A percentile compares a stretch with the other conserved stretches of the same genome.
Evolutionary conservation across 1,139 yeast genomes (phyloP).

Genomic region (Candida labiduridarum): DNA sequence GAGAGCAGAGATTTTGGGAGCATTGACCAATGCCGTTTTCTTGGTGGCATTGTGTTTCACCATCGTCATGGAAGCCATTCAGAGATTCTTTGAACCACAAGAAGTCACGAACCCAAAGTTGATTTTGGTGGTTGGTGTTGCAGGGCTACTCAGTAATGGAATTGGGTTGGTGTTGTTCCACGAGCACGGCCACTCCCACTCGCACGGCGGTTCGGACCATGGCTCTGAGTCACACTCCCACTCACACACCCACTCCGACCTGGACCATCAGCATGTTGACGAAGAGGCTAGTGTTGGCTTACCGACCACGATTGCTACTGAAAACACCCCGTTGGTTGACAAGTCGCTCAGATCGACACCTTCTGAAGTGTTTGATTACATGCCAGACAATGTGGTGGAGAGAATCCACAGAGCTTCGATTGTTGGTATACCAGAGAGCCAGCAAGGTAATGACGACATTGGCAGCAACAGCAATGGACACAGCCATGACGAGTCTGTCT

Average conservation of each 20-base stretch:
- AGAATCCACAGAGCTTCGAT: constrained; percentile 22
- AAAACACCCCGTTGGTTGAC: constrained; percentile 16
- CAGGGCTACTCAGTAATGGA: constrained; percentile 81
- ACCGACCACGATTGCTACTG: constrained; percentile 10
- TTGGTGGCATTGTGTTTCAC: constrained; percentile 89
- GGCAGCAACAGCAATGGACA: not conserved
- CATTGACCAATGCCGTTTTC: constrained; percentile 90
- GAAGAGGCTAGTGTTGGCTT: too few relatives aligned
- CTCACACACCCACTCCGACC: constrained; percentile 5
- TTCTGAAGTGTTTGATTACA: constrained; percentile 33
- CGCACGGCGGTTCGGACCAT: constrained; percentile 11
- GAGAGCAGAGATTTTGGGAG: constrained; percentile 93
- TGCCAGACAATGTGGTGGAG: constrained; percentile 44
- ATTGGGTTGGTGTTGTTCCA: constrained; percentile 87
- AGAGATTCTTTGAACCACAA: constrained; percentile 81
- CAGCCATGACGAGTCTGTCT: too few relatives aligned
- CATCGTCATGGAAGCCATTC: constrained; percentile 89
- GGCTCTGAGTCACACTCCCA: constrained; percentile 25
- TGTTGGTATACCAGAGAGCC: not conserved
- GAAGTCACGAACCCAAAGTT: constrained; percentile 78
- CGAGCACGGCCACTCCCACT: constrained; percentile 75
- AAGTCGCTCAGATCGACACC: constrained; percentile 21
- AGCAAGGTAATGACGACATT: not conserved
- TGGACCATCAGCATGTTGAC: too few relatives aligned
- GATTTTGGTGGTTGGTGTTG: constrained; percentile 76